Evolutionary conservation across 1,139 yeast genomes (phyloP).

Genomic region (Yamadazyma triangularis): DNA sequence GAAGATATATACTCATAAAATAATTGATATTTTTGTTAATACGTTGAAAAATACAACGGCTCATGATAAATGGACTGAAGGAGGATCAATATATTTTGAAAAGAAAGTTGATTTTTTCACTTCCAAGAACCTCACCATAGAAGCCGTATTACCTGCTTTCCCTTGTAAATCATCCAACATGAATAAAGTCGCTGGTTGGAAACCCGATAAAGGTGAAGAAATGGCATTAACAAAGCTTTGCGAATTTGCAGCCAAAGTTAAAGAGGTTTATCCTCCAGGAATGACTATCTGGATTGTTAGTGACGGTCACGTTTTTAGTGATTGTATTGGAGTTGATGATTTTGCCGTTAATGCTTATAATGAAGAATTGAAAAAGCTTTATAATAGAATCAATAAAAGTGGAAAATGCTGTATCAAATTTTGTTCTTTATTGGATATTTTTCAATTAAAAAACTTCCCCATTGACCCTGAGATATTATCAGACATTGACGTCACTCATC

Average conservation of each 20-base stretch:
- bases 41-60: constrained; percentile 44
- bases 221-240: constrained; percentile 32
- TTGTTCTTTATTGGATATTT: constrained; percentile 34
- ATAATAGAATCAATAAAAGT: constrained; percentile 22
- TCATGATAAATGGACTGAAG: constrained; percentile 45
- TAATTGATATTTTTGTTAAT: constrained; percentile 32
- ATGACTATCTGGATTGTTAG: constrained; percentile 53
- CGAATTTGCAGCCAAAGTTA: constrained; percentile 27
- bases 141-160: constrained; percentile 60
- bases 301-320: constrained; percentile 65
- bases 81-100: constrained; percentile 40
- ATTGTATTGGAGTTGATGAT: constrained; percentile 55
- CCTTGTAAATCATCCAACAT: constrained; percentile 59
- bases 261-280: constrained; percentile 49
- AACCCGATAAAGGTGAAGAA: constrained; percentile 48
- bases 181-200: constrained; percentile 46
- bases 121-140: constrained; percentile 40
- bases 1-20: constrained; percentile 12
- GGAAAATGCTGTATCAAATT: constrained; percentile 26
- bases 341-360: constrained; percentile 47
- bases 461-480: constrained; percentile 16
- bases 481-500: constrained; percentile 24
- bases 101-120: constrained; percentile 45
- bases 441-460: constrained; percentile 17
- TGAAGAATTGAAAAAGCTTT: constrained; percentile 36